A percentile compares a stretch with the other conserved stretches of the same genome.
Evolutionary conservation across 352 stramenopile species (phyloP).

Genomic region (Albugo laibachii): DNA sequence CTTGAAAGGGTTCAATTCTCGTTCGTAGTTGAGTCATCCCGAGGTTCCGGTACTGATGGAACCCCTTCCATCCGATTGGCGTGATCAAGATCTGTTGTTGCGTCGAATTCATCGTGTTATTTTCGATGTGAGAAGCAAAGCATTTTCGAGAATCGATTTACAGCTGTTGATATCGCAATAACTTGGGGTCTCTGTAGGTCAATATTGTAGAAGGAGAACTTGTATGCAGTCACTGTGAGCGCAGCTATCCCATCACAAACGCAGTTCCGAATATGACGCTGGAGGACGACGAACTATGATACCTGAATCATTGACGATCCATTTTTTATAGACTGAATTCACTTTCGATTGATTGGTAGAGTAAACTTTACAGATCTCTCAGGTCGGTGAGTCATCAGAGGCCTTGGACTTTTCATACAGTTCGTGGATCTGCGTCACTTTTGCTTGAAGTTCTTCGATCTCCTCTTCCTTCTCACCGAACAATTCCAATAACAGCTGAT

Average conservation of each 20-base stretch:
- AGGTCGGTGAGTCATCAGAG: too few species aligned
- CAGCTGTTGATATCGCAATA: neutral
- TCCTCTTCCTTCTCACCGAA: slow-evolving; percentile 77
- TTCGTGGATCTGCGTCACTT: slow-evolving; percentile 55
- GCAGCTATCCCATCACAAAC: slow-evolving; percentile 55
- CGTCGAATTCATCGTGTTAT: slow-evolving; percentile 58
- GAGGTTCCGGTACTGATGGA: slow-evolving; percentile 55
- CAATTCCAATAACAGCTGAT: slow-evolving; percentile 62
- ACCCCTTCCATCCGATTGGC: slow-evolving; percentile 30
- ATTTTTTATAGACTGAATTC: too few species aligned
- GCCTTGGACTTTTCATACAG: slow-evolving; percentile 32
- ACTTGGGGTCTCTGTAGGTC: slow-evolving; percentile 16
- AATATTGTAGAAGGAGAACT: slow-evolving; percentile 74
- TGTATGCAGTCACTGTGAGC: slow-evolving; percentile 68
- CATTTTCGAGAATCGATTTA: neutral
- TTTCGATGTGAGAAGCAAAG: slow-evolving; percentile 44
- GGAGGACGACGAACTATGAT: slow-evolving; percentile 69
- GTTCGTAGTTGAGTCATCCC: slow-evolving; percentile 45
- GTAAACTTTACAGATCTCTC: too few species aligned
- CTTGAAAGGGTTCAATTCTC: neutral
- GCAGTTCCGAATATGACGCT: slow-evolving; percentile 74
- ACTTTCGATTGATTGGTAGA: too few species aligned
- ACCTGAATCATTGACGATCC: too few species aligned
- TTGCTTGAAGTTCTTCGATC: slow-evolving; percentile 55
- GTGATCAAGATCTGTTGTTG: slow-evolving; percentile 43